Evolutionary conservation across 305 asterid species (phyloP).

Genomic region (Stenogyne calaminthoides): DNA sequence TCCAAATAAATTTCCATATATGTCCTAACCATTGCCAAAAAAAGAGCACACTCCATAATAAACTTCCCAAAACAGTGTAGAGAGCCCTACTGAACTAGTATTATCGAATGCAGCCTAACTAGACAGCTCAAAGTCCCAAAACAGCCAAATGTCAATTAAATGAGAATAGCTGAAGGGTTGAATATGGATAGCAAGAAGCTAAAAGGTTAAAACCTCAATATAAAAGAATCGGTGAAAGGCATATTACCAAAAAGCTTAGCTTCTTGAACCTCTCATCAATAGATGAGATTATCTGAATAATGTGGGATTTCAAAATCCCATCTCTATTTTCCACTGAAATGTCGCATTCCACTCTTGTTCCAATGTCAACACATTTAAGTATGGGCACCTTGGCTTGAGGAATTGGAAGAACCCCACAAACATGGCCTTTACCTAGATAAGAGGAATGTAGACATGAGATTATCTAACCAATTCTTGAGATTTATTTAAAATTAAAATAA

Average conservation of each 20-base stretch:
- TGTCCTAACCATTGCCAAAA: neutral
- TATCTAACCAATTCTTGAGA: constrained; percentile 28
- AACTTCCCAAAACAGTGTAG: neutral
- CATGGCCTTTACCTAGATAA: constrained; percentile 74
- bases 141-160: constrained; percentile 10
- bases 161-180: neutral
- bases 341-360: constrained; percentile 97
- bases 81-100: neutral
- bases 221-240: constrained; percentile 19
- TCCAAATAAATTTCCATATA: neutral
- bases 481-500: neutral
- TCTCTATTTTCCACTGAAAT: constrained; percentile 92
- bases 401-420: constrained; percentile 76
- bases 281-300: constrained; percentile 67
- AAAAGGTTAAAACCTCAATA: constrained; percentile 19
- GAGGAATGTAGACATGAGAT: constrained; percentile 40
- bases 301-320: constrained; percentile 78
- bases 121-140: constrained; percentile 11
- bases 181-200: constrained; percentile 16
- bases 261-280: constrained; percentile 86
- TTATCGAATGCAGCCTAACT: neutral
- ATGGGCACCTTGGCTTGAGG: constrained; percentile 91
- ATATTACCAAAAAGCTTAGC: constrained; percentile 90
- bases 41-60: neutral
- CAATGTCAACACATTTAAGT: constrained; percentile 88